A percentile compares a stretch with the other conserved stretches of the same genome.
Evolutionary conservation across 306 rosid species (phyloP).

Genomic region (Psophocarpus tetragonolobus): DNA sequence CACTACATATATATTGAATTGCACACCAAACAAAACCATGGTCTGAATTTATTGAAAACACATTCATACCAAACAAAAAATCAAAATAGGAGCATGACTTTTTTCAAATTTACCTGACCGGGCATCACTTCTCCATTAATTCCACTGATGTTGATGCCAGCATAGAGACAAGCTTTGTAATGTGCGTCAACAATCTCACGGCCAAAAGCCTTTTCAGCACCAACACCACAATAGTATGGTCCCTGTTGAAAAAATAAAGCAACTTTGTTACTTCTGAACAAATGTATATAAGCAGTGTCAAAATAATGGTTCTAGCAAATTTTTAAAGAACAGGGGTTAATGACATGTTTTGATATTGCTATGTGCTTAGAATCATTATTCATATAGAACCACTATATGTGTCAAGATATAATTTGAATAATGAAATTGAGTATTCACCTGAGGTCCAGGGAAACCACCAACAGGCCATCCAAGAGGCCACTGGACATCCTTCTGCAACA

Average conservation of each 20-base stretch:
- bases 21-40: neutral
- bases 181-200: conserved; percentile 88
- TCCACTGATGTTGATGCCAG: conserved; percentile 89
- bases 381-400: neutral
- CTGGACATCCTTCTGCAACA: conserved; percentile 51
- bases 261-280: neutral
- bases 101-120: conserved; percentile 59
- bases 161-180: conserved; percentile 92
- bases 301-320: neutral
- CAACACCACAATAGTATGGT: conserved; percentile 83
- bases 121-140: conserved; percentile 98
- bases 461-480: conserved; percentile 77
- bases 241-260: conserved; percentile 53
- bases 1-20: conserved; percentile 48
- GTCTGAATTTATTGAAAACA: neutral
- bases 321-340: neutral
- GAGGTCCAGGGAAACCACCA: conserved; percentile 70
- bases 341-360: neutral
- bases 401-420: neutral
- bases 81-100: neutral
- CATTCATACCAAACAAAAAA: neutral
- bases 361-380: neutral
- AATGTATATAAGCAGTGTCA: neutral
- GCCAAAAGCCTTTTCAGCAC: conserved; percentile 90
- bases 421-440: conserved; percentile 35